phyloP scores from a whole-genome alignment of 495 filamentous ascomycete genomes.

The Aspergillus cristatus region DNA sequence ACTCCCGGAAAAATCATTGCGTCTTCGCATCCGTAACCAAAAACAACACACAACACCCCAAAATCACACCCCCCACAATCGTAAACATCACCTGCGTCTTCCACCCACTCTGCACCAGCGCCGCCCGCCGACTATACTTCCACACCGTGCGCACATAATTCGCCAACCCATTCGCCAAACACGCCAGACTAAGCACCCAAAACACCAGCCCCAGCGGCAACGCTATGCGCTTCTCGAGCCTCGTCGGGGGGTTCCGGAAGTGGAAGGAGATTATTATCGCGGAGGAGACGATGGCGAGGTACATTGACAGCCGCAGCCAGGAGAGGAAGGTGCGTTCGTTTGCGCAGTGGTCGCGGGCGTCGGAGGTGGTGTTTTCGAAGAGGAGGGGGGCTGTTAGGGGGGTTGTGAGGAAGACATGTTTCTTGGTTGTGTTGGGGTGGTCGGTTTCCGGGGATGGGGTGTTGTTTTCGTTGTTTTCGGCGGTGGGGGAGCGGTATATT shows the following conservation, averaged over 20 bases:
- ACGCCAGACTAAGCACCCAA: conserved; percentile 70
- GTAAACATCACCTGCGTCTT: conserved; percentile 79
- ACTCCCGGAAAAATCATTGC: background rate
- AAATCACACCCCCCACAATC: conserved; percentile 66
- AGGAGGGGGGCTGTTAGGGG: conserved; percentile 71
- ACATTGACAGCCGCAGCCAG: conserved; percentile 84
- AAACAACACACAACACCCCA: conserved; percentile 68
- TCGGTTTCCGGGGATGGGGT: background rate
- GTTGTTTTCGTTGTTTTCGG: background rate
- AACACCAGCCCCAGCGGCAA: conserved; percentile 81
- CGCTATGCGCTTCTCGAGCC: conserved; percentile 64
- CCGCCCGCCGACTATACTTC: conserved; percentile 65
- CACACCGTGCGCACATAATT: conserved; percentile 88
- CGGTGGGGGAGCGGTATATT: background rate
- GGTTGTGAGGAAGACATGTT: conserved; percentile 53
- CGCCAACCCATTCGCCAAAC: conserved; percentile 63
- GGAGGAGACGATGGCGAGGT: conserved; percentile 79
- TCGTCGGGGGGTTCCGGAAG: conserved; percentile 60
- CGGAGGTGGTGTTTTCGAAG: conserved; percentile 80
- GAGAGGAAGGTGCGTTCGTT: conserved; percentile 75
- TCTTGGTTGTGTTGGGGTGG: conserved; percentile 16
- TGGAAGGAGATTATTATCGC: conserved; percentile 93
- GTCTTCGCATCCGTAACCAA: conserved; percentile 42
- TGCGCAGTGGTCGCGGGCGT: conserved; percentile 63
- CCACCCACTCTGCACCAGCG: conserved; percentile 88